phyloP scores from a whole-genome alignment of 2,329 filamentous ascomycete species.

The Cladophialophora yegresii region DNA sequence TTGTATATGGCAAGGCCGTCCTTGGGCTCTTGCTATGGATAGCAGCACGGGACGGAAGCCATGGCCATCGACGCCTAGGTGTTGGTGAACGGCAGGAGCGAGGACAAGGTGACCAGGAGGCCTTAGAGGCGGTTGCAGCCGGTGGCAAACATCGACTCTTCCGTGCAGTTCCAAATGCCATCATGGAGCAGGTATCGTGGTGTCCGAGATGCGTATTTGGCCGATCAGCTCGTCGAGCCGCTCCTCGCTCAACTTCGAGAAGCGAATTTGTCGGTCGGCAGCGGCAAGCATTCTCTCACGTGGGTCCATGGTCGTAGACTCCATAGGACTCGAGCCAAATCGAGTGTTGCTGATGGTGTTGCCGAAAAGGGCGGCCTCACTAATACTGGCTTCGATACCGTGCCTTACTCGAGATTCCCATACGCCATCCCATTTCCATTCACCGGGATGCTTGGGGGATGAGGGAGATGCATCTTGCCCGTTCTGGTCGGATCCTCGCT shows the following conservation, averaged over 20 bases:
- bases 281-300: constrained; percentile 19
- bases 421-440: constrained; percentile 98
- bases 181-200: constrained; percentile 53
- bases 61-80: background rate
- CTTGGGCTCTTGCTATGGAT: background rate
- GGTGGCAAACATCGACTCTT: background rate
- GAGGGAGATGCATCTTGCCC: constrained; percentile 18
- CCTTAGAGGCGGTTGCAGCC: background rate
- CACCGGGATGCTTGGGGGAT: constrained; percentile 60
- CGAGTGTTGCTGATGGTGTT: constrained; percentile 70
- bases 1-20: background rate
- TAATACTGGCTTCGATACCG: constrained; percentile 73
- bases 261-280: constrained; percentile 59
- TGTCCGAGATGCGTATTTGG: constrained; percentile 15
- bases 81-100: constrained; percentile 44
- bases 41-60: background rate
- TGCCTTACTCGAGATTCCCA: constrained; percentile 88
- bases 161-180: constrained; percentile 46
- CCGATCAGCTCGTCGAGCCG: constrained; percentile 56
- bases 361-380: constrained; percentile 78
- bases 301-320: constrained; percentile 15
- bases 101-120: background rate
- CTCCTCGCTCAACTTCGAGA: constrained; percentile 63
- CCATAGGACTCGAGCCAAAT: constrained; percentile 42
- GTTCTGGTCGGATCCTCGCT: constrained; percentile 27